Evolutionary conservation across 1,284 basidiomycete species (phyloP), one percentile per base, ranked within the genome.

Genomic region (Melampsora larici-populina): DNA sequence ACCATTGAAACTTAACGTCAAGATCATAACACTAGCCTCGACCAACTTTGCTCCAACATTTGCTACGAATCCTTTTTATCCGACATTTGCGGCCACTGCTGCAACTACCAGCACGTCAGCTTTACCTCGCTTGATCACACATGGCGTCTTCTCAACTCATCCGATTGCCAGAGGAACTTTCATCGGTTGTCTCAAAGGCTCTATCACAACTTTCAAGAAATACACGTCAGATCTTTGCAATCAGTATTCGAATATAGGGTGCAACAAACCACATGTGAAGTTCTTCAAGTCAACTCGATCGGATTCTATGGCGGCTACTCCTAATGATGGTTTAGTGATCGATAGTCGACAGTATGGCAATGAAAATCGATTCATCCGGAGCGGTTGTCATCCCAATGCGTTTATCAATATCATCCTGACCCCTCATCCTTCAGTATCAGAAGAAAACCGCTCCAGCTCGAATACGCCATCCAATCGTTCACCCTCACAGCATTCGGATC

Each of bases 321-420:
- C 46, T 36, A 93, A 92, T 0, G 86, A 95, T 79, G 90, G 90
- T 79, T 84, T 97, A 17, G 90, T 91, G 2, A 86, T 98, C 48
- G 95, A 98, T 81, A 88, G 91, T 0, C 86, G 95, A 18, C 86
- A 88, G n/a, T 89, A 89, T n/a, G 93, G 93, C 6, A 88, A 87
- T 78, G 88, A 91, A 78, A 87, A 88, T 0, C 86, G 92, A 21
- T 97, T 92, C 83, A 89, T 91, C 0, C 86, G 95, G 63, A 91
- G 87, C 74, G 92, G 93, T 0, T 98, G 95, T 84, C 87, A 91
- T 80, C 94, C 94, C 9, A 97, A 97, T 81, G 92, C 91, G 0
- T 91, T 95, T 3, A 83, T 97, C 15, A 86, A 92, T 0, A 93
- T 93, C 0, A 86, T 94, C 43, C 62, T 77, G 26, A 77, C 58